These are phyloP conservation scores for Metschnikowia hibisci DNA, from an alignment of 805 yeast genomes.

Conservation along the genomic window DNA sequence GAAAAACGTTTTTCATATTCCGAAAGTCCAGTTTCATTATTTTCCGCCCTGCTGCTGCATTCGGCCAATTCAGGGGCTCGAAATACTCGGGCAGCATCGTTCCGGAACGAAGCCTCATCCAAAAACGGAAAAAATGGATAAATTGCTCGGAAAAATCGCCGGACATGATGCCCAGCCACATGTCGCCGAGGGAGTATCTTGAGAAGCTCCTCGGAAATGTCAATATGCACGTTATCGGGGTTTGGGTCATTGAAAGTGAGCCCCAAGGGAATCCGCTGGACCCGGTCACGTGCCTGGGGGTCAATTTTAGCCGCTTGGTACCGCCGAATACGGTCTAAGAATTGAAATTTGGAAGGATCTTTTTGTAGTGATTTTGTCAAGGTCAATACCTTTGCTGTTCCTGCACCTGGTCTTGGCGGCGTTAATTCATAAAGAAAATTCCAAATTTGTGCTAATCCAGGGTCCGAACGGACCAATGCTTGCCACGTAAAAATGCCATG, in stretches of 20 bases:
- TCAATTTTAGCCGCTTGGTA: slow-evolving; percentile 9
- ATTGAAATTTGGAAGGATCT: slow-evolving; percentile 6
- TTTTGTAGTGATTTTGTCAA: slow-evolving; percentile 1
- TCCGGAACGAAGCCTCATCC: slow-evolving; percentile 14
- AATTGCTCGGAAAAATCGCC: slow-evolving; percentile 15
- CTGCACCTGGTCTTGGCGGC: background rate
- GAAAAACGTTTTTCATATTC: too few species aligned
- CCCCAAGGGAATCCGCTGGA: slow-evolving; percentile 9
- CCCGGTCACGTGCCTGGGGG: background rate
- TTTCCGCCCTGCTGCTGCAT: too few species aligned
- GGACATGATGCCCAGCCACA: slow-evolving; percentile 13
- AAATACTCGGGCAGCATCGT: slow-evolving; percentile 4
- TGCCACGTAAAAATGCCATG: slow-evolving; percentile 19
- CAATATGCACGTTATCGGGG: slow-evolving; percentile 4
- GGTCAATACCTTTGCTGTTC: background rate
- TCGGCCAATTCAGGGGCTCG: slow-evolving; percentile 1
- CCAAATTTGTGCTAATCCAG: slow-evolving; percentile 16
- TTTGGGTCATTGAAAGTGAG: slow-evolving; percentile 16
- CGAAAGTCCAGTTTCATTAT: too few species aligned
- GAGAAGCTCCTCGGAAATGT: slow-evolving; percentile 8
- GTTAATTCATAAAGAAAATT: slow-evolving; percentile 11
- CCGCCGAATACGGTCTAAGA: slow-evolving; percentile 13
- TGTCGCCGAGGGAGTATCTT: slow-evolving; percentile 14
- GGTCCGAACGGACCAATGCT: slow-evolving; percentile 15
- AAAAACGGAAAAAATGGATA: slow-evolving; percentile 20